Conservation (phyloP, 1,284 basidiomycete genomes). For the Cryptococcus hybrid region DNA sequence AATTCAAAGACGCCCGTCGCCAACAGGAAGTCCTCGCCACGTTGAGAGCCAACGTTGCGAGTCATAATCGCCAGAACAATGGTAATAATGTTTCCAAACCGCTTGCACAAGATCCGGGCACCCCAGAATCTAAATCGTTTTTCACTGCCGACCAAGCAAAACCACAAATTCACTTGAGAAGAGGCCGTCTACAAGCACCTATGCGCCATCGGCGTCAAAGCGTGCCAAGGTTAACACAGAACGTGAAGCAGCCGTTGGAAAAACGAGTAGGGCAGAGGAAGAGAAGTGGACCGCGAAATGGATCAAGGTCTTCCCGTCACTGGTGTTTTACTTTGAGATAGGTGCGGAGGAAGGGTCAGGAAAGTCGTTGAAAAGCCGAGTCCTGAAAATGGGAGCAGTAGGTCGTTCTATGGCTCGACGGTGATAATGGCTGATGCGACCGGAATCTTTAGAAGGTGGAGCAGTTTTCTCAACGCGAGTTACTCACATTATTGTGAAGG, state of each 20-base stretch:
- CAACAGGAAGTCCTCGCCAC: constrained; percentile 12
- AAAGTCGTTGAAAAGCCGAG: constrained; percentile 57
- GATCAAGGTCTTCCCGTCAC: constrained; percentile 74
- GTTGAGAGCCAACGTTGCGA: constrained; percentile 9
- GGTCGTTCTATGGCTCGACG: constrained; percentile 43
- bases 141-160: neutral
- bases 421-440: no score
- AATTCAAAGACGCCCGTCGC: neutral
- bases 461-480: constrained; percentile 81
- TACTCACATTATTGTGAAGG: constrained; percentile 70
- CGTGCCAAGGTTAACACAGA: constrained; percentile 7
- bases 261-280: constrained; percentile 49
- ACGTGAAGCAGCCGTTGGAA: neutral
- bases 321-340: constrained; percentile 75
- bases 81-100: no score
- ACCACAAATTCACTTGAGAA: neutral
- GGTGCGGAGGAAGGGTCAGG: constrained; percentile 55
- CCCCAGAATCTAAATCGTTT: no score
- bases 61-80: no score
- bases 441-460: constrained; percentile 62
- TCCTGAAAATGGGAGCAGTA: constrained; percentile 73
- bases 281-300: constrained; percentile 81
- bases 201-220: neutral
- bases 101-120: no score
- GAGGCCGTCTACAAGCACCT: constrained; percentile 1